These are phyloP conservation scores for Candida quercuum DNA, from an alignment of 805 yeast genomes.

Conservation along the genomic window DNA sequence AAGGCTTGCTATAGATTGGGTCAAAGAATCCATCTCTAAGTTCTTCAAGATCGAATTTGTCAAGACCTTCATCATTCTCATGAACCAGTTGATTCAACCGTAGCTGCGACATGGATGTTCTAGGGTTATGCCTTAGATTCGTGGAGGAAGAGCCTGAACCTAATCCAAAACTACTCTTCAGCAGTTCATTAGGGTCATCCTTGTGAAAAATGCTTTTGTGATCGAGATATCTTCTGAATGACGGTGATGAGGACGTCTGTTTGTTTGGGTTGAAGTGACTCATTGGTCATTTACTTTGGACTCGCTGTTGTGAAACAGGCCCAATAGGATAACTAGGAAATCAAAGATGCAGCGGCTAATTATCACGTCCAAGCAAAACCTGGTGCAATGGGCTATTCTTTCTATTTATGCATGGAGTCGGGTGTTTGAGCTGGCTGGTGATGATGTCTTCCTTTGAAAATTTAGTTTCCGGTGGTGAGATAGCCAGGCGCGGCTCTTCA, in stretches of 20 bases:
- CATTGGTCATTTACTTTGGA: no score
- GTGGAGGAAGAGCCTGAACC: conserved; percentile 4
- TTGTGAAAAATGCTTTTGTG: background rate
- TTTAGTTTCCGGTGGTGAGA: no score
- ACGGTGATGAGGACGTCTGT: background rate
- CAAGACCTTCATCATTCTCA: conserved; percentile 19
- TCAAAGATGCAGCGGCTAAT: no score
- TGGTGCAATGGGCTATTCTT: no score
- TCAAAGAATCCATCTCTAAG: conserved; percentile 45
- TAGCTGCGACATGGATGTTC: conserved; percentile 32
- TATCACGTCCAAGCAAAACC: no score
- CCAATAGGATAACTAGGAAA: no score
- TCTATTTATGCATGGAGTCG: no score
- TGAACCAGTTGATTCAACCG: conserved; percentile 24
- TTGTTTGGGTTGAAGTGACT: no score
- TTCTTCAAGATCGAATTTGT: conserved; percentile 37
- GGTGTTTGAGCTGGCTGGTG: no score
- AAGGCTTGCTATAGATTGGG: conserved; percentile 33
- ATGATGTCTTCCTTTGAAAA: no score
- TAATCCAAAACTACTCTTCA: conserved; percentile 9
- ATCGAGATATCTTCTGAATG: background rate
- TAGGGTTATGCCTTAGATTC: conserved; percentile 15
- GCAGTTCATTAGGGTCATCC: conserved; percentile 7
- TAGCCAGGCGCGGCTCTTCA: no score
- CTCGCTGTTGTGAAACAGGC: no score